Evolutionary conservation across 371 early-diverging fungal species (phyloP).

Genomic region (Basidiobolus meristosporus): DNA sequence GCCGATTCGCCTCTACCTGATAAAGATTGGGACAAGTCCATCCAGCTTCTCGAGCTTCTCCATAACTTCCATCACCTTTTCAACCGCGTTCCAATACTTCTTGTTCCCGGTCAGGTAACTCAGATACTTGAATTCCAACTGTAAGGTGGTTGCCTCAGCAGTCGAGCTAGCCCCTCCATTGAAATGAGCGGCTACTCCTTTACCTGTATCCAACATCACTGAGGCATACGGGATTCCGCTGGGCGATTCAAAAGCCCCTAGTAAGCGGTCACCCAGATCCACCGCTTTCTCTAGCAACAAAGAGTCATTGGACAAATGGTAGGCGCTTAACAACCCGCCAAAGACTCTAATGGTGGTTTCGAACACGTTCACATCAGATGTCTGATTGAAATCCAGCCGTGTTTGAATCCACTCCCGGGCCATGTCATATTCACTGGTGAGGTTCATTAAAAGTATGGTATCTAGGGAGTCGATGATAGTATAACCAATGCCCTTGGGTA

Average conservation of each 20-base stretch:
- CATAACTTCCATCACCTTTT: conserved; percentile 39
- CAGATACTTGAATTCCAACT: conserved; percentile 79
- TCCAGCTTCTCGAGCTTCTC: conserved; percentile 27
- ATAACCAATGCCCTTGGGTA: conserved; percentile 29
- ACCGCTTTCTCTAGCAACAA: conserved; percentile 20
- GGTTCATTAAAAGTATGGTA: conserved; percentile 62
- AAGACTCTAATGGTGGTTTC: conserved; percentile 59
- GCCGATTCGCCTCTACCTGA: not conserved
- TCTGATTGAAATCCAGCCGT: conserved; percentile 35
- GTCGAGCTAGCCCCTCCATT: conserved; percentile 28
- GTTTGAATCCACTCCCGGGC: conserved; percentile 42
- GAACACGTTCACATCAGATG: conserved; percentile 37
- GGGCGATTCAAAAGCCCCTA: conserved; percentile 36
- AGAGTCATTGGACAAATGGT: conserved; percentile 19
- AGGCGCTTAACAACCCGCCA: conserved; percentile 40
- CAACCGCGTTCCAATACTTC: conserved; percentile 47
- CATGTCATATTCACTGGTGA: conserved; percentile 43
- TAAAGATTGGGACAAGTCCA: conserved; percentile 52
- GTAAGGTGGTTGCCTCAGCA: conserved; percentile 74
- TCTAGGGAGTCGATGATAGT: conserved; percentile 75
- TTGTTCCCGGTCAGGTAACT: conserved; percentile 47
- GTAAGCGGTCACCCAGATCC: conserved; percentile 22
- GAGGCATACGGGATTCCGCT: conserved; percentile 38
- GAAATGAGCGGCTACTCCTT: conserved; percentile 16
- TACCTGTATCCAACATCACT: conserved; percentile 23